Percentiles rank a stretch among this genome's conserved stretches.
Conservation (phyloP, 2,329 filamentous ascomycete genomes). For the Fusarium sp. region DNA sequence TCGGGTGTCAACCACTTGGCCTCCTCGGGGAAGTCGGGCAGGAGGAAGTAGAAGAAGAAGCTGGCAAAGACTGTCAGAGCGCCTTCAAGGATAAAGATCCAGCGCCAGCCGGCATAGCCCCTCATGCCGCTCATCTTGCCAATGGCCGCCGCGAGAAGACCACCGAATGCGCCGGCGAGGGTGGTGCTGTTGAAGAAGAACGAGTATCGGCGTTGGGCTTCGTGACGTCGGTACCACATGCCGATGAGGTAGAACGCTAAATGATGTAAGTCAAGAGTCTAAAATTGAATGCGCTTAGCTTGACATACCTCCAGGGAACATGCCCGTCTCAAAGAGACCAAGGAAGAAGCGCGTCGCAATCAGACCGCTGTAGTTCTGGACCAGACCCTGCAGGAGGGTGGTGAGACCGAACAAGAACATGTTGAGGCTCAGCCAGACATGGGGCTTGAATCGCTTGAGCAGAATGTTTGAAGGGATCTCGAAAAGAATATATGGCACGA, state of each 20-base stretch:
- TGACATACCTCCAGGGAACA: slow-evolving; percentile 65
- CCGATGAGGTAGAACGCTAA: slow-evolving; percentile 77
- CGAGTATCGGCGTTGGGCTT: slow-evolving; percentile 91
- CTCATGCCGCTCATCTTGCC: slow-evolving; percentile 83
- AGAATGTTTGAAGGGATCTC: slow-evolving; percentile 78
- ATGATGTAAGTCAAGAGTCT: slow-evolving; percentile 53
- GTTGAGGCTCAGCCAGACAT: slow-evolving; percentile 81
- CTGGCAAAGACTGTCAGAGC: slow-evolving; percentile 71
- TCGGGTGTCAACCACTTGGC: slow-evolving; percentile 78
- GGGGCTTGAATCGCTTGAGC: slow-evolving; percentile 71
- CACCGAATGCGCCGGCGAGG: slow-evolving; percentile 86
- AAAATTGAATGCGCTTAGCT: background rate
- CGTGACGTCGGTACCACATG: slow-evolving; percentile 90
- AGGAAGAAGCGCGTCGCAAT: slow-evolving; percentile 88
- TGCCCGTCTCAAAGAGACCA: slow-evolving; percentile 79
- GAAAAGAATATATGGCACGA: slow-evolving; percentile 79
- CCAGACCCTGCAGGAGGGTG: slow-evolving; percentile 81
- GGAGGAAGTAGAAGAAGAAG: slow-evolving; percentile 74
- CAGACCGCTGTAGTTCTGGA: slow-evolving; percentile 81
- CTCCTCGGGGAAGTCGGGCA: slow-evolving; percentile 81
- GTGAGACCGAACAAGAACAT: slow-evolving; percentile 87
- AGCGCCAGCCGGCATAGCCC: slow-evolving; percentile 81
- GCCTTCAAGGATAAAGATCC: slow-evolving; percentile 87
- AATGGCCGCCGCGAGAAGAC: slow-evolving; percentile 85
- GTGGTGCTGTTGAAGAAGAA: slow-evolving; percentile 93